Evolutionary conservation across 208 protist species (phyloP), one percentile per base, ranked within the genome.

Genomic region (Angomonas ambiguus): DNA sequence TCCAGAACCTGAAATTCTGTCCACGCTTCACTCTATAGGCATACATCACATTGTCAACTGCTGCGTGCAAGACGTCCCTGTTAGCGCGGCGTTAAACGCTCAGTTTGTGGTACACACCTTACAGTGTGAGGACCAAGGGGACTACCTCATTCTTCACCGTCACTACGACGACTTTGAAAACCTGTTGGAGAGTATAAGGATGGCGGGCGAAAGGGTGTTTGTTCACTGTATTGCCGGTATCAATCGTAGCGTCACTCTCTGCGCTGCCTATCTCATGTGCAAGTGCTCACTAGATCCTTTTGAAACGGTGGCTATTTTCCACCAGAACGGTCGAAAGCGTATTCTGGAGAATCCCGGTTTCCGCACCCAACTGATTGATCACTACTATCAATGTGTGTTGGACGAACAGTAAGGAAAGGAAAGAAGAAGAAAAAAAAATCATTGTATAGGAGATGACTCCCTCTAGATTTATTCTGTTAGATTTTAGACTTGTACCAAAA

Each of bases 181-280:
- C 2, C 67, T 92, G 25, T 67, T 95, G n/a, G 20, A 34, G 6
- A 62, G 45, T 24, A 48, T 82, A 2, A 48, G 71, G 60, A 65
- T 62, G 27, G 66, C 59, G 16, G 77, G 82, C 1, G 79, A 83
- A 41, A 74, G 69, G n/a, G 87, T 92, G 2, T 95, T 87, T 64
- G 90, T 93, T 58, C 90, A 95, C 70, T 95, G 90, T 67, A 67
- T 95, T 34, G 90, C 87, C 11, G 90, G 90, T 2, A 74, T 95
- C 38, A 95, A 95, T 64, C 77, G 90, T 41, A 95, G 90, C 67
- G 87, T 91, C 2, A 85, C 82, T 24, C 74, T 95, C 27, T 95
- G 90, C 62, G 67, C 73, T 51, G 90, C 87, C 18, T 95, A 86
- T 65, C 69, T 95, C 34, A 88, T 95, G 74, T 77, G 89, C 13